phyloP scores from a whole-genome alignment of 345 rosid genomes.

The Eucalyptus victrix region DNA sequence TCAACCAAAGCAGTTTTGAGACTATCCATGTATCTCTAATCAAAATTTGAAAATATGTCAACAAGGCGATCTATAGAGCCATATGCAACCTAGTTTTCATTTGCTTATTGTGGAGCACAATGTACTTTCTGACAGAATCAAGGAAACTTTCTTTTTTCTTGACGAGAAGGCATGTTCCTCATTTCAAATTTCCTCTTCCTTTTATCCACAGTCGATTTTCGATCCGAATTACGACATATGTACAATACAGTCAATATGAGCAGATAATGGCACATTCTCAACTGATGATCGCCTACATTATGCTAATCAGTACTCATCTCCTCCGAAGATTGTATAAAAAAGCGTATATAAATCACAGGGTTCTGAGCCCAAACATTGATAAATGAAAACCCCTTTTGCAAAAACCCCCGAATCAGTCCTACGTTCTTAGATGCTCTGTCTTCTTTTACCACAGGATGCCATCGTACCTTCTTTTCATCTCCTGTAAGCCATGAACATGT shows the following conservation, averaged over 20 bases:
- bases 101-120: not conserved
- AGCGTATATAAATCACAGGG: not conserved
- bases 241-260: not conserved
- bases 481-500: not conserved
- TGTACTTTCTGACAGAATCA: not conserved
- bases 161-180: not conserved
- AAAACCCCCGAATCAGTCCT: not conserved
- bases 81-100: not conserved
- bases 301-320: not conserved
- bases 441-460: not conserved
- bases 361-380: not conserved
- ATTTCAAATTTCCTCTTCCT: not conserved
- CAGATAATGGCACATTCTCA: not conserved
- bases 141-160: not conserved
- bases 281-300: not conserved
- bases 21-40: not conserved
- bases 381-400: not conserved
- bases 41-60: not conserved
- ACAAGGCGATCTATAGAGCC: not conserved
- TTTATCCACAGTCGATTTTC: not conserved
- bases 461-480: not conserved
- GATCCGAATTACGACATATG: not conserved
- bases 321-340: not conserved
- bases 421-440: not conserved
- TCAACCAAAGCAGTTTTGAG: not conserved